Evolutionary conservation across 768 basidiomycete species (phyloP).

Genomic region (Panaeolus papilionaceus): DNA sequence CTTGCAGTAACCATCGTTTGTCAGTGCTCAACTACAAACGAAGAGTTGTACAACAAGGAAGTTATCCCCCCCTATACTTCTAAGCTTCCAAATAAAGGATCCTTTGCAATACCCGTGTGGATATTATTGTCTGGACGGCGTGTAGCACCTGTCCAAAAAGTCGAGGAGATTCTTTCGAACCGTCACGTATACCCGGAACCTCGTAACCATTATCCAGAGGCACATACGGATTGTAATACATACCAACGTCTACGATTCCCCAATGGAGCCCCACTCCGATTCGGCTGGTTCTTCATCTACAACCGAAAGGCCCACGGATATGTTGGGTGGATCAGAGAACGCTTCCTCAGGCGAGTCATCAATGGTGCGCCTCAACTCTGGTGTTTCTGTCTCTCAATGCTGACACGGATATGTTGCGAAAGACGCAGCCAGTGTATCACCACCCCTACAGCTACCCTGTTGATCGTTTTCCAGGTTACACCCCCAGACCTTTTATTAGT

Average conservation of each 20-base stretch:
- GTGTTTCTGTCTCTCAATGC: not conserved
- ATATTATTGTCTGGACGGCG: no score
- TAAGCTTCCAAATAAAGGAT: not conserved
- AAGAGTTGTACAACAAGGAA: no score
- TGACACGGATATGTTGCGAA: not conserved
- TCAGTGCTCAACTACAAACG: no score
- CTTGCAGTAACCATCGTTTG: no score
- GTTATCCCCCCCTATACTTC: not conserved
- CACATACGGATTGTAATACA: not conserved
- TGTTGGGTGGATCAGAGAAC: not conserved
- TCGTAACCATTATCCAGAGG: not conserved
- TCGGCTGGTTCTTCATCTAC: not conserved
- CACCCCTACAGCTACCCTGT: not conserved
- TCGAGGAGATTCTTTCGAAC: not conserved
- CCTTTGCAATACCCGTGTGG: no score
- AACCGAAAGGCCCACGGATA: not conserved
- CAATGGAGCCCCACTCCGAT: not conserved
- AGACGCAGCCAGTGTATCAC: not conserved
- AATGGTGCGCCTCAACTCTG: not conserved
- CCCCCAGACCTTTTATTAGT: not conserved
- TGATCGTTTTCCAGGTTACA: constrained; percentile 2
- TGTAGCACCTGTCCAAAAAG: not conserved
- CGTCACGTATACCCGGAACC: not conserved
- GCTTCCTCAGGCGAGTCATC: not conserved
- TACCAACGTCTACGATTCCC: not conserved